phyloP scores from a whole-genome alignment of 805 yeast genomes.

The Hanseniaspora lachancei region DNA sequence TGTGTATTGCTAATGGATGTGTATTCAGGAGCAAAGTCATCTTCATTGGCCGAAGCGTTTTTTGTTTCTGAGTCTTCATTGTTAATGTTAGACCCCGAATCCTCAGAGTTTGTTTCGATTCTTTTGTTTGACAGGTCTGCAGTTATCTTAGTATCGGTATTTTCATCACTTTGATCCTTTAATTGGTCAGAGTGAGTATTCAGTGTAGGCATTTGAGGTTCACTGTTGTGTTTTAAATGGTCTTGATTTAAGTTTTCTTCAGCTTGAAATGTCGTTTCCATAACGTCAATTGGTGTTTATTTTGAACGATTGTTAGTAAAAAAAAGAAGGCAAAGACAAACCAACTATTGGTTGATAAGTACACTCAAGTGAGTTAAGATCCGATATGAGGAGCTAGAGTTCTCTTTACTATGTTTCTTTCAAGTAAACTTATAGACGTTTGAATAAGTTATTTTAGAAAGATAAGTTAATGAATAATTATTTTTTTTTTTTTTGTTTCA shows the following conservation, averaged over 20 bases:
- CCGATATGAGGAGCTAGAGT: no score
- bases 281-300: neutral
- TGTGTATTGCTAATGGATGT: neutral
- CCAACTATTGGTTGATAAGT: no score
- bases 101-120: neutral
- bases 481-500: no score
- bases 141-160: neutral
- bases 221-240: neutral
- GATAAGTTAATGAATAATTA: no score
- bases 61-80: neutral
- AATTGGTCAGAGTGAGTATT: neutral
- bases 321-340: no score
- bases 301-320: neutral
- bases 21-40: neutral
- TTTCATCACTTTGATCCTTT: neutral
- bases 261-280: neutral
- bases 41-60: conserved; percentile 2
- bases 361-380: no score
- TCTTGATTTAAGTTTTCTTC: neutral
- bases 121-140: neutral
- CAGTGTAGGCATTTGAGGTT: neutral
- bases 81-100: neutral
- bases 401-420: no score
- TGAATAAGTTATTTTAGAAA: no score
- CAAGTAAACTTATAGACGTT: no score